These are phyloP conservation scores for Yamadazyma friedrichii DNA, from an alignment of 1,139 yeast genomes.

Conservation along the genomic window DNA sequence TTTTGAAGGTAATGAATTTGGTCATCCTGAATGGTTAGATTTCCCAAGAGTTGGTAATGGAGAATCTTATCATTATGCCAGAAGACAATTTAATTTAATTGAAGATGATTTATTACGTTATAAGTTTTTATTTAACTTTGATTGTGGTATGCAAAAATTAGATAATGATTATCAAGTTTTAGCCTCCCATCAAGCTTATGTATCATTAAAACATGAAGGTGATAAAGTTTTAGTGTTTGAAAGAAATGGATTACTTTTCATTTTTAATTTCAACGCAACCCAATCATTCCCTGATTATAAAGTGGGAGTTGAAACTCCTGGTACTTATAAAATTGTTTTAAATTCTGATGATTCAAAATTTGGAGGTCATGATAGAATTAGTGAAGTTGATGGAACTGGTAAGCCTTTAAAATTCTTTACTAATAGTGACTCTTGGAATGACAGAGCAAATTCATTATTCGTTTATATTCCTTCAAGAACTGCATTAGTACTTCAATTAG, in stretches of 20 bases:
- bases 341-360: constrained; percentile 68
- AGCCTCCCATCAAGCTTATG: constrained; percentile 75
- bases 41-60: constrained; percentile 90
- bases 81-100: constrained; percentile 87
- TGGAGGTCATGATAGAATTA: constrained; percentile 83
- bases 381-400: constrained; percentile 44
- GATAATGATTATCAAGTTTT: constrained; percentile 75
- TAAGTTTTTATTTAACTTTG: constrained; percentile 74
- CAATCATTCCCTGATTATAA: constrained; percentile 83
- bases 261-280: constrained; percentile 87
- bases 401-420: constrained; percentile 56
- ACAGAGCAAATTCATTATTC: constrained; percentile 71
- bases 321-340: constrained; percentile 70
- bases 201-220: constrained; percentile 81
- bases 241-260: constrained; percentile 78
- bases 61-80: constrained; percentile 89
- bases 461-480: constrained; percentile 84
- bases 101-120: constrained; percentile 80
- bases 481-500: constrained; percentile 53
- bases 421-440: constrained; percentile 75
- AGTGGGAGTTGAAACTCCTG: constrained; percentile 81
- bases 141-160: constrained; percentile 75
- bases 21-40: constrained; percentile 98
- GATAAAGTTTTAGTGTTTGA: constrained; percentile 91
- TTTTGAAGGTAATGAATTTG: constrained; percentile 97